These are phyloP conservation scores for Fraxinus excelsior DNA, from an alignment of 257 asterid species.

Conservation along the genomic window DNA sequence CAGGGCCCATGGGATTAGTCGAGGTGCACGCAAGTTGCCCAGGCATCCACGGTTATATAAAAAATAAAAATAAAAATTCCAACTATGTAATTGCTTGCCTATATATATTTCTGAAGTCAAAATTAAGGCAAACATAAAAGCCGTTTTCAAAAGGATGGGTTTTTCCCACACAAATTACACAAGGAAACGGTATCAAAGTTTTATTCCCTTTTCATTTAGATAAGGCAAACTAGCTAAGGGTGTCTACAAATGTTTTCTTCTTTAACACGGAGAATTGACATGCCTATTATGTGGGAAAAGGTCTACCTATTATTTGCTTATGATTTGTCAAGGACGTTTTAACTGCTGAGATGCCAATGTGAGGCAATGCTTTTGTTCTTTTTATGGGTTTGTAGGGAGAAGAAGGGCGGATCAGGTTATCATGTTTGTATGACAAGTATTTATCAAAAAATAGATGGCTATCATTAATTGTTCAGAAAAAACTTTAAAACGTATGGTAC, in stretches of 20 bases:
- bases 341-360: neutral
- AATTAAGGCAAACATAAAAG: slow-evolving; percentile 5
- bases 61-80: too few species aligned
- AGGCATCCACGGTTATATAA: too few species aligned
- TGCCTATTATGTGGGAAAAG: neutral
- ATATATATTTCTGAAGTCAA: slow-evolving; percentile 17
- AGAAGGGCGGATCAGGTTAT: neutral
- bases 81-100: slow-evolving; percentile 9
- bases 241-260: slow-evolving; percentile 12
- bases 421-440: neutral
- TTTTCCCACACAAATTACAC: slow-evolving; percentile 4
- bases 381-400: neutral
- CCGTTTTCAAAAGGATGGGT: neutral
- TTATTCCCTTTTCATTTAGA: slow-evolving; percentile 1
- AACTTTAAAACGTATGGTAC: neutral
- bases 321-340: neutral
- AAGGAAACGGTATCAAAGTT: slow-evolving; percentile 4
- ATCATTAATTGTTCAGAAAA: neutral
- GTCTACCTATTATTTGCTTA: neutral
- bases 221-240: neutral
- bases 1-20: too few species aligned
- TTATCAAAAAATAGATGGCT: neutral
- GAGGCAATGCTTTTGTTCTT: neutral
- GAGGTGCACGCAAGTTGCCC: too few species aligned
- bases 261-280: neutral